phyloP scores from a whole-genome alignment of 345 rosid species.

The Salix suchowensis region DNA sequence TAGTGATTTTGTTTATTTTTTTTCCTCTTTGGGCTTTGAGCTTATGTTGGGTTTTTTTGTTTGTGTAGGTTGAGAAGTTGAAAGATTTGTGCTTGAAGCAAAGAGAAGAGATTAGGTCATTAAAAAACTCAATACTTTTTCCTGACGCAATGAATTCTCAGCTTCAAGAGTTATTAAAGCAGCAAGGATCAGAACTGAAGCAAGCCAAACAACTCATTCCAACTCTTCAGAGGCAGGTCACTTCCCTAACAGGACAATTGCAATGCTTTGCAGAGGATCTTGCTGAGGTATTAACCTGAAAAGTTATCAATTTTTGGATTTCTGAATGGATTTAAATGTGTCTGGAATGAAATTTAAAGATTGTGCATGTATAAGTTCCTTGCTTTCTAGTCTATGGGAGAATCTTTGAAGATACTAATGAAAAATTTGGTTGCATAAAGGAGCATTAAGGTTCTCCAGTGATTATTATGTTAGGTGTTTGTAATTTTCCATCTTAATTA shows the following conservation, averaged over 20 bases:
- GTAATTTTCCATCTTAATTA: background rate
- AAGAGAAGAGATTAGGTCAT: constrained; percentile 78
- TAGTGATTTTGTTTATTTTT: background rate
- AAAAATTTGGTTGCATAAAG: background rate
- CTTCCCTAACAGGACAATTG: constrained; percentile 84
- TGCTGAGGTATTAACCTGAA: constrained; percentile 50
- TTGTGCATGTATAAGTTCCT: background rate
- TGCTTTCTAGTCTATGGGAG: background rate
- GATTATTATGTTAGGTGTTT: background rate
- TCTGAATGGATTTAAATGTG: background rate
- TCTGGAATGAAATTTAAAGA: background rate
- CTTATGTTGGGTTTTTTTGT: background rate
- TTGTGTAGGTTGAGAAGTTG: constrained; percentile 78
- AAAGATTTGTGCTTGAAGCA: constrained; percentile 87
- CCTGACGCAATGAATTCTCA: constrained; percentile 65
- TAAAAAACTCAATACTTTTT: constrained; percentile 67
- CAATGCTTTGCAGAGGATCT: constrained; percentile 74
- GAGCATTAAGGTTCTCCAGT: background rate
- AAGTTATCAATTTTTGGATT: background rate
- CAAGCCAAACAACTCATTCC: constrained; percentile 80
- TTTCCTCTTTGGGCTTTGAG: background rate
- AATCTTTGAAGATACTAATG: background rate
- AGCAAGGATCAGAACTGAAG: constrained; percentile 65
- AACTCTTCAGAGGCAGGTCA: constrained; percentile 71
- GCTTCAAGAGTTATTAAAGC: constrained; percentile 48